Base-by-base conservation (phyloP, 2,329 filamentous ascomycete species). In the Botrytis hyacinthi region DNA sequence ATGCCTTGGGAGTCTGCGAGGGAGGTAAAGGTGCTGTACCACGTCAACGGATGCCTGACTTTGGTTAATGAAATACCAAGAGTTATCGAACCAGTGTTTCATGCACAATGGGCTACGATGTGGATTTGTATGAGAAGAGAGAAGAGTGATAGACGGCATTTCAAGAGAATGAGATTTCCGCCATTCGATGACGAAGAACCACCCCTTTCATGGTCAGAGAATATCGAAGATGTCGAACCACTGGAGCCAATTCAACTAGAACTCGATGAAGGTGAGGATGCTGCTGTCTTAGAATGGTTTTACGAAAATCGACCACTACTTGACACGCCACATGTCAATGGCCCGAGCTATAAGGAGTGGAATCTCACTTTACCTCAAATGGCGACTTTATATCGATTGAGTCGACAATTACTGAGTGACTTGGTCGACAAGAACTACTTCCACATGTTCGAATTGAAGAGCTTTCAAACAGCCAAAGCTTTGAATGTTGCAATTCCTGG, bases 61-160 rank as follows among this genome's bases (percentile, higher is more conserved):
- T 85, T 99, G 73, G 97, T 99, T 80, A 99, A 99, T 82, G 96
- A 99, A 85, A 94, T 92, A 10, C 96, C 97, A 22, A 90, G 97
- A 79, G 97, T 99, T 72, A 98, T 99, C 80, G 96, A 98, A 81
- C 96, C 96, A 0, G 93, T 99, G 6, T 99, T 97, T 83, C 95
- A 98, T 81, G 96, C 96, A 73, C 96, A 99, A 82, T 99, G 96
- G 96, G 96, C 96, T 20, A 97, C 95, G 72, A 99, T 99, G 96
- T 99, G 96, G 96, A 91, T 97, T 40, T 94, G 93, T 62, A 99
- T 99, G 96, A 91, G 96, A 79, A 92, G 97, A 79, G 96, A 99
- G 82, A 99, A 99, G 87, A 96, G 94, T 81, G 96, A 99, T 80
- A 87, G 96, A 83, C 87, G 95, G 81, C 90, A 98, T 79, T 99